phyloP scores from a whole-genome alignment of 768 basidiomycete species.

The Cystobasidiopsis lactophilus region DNA sequence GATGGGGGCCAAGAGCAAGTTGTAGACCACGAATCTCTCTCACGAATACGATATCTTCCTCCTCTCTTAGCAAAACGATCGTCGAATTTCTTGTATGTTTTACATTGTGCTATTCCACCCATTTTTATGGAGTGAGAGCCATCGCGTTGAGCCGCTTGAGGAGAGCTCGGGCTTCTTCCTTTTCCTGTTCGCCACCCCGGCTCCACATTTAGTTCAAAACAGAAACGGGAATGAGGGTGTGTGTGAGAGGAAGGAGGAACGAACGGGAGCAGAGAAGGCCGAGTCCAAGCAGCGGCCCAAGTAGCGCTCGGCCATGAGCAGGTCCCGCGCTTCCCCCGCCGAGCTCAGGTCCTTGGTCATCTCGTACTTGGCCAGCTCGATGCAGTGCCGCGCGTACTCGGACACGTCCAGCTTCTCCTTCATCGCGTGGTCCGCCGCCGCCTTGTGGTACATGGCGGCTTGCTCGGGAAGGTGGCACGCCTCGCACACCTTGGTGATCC shows the following conservation, averaged over 20 bases:
- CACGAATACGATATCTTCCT: too few relatives aligned
- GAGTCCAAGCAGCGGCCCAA: slow-evolving; percentile 55
- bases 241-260: too few relatives aligned
- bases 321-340: not conserved
- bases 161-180: not conserved
- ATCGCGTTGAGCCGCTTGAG: not conserved
- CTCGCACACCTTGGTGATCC: slow-evolving; percentile 22
- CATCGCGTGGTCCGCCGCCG: not conserved
- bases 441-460: not conserved
- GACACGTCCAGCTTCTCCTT: not conserved
- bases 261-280: slow-evolving; percentile 30
- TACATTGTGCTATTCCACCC: too few relatives aligned
- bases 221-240: too few relatives aligned
- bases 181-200: not conserved
- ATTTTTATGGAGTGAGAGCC: too few relatives aligned
- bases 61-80: too few relatives aligned
- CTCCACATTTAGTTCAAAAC: too few relatives aligned
- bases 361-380: not conserved
- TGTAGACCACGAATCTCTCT: not conserved
- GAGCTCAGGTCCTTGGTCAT: not conserved
- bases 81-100: too few relatives aligned
- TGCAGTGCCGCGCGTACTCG: not conserved
- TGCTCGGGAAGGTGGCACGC: slow-evolving; percentile 9
- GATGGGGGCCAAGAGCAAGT: slow-evolving; percentile 28
- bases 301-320: slow-evolving; percentile 25